Evolutionary conservation across 2,329 filamentous ascomycete species (phyloP).

Genomic region (Chaetothyriales sp.): DNA sequence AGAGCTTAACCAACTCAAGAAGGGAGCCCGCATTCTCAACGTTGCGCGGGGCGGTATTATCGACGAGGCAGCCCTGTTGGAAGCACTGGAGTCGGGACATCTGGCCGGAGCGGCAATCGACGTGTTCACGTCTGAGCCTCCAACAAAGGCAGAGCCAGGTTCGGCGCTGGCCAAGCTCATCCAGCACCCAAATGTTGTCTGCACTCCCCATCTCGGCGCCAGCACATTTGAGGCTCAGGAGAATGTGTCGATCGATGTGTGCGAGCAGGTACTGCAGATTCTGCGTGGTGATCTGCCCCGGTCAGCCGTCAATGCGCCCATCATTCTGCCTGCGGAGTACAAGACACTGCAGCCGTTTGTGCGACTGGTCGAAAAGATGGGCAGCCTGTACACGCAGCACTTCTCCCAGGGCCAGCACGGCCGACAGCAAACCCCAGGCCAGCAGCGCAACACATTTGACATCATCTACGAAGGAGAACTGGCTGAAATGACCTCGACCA

Average conservation of each 20-base stretch:
- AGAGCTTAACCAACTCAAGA: constrained; percentile 58
- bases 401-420: constrained; percentile 29
- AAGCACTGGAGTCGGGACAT: constrained; percentile 52
- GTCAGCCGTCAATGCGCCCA: constrained; percentile 63
- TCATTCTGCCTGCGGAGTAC: constrained; percentile 69
- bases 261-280: constrained; percentile 61
- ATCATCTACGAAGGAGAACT: constrained; percentile 64
- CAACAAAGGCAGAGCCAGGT: constrained; percentile 35
- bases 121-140: constrained; percentile 64
- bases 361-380: constrained; percentile 62
- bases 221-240: constrained; percentile 72
- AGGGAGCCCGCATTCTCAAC: constrained; percentile 58
- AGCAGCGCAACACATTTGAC: constrained; percentile 54
- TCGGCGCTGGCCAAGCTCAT: constrained; percentile 49
- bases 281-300: constrained; percentile 58
- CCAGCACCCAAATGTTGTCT: constrained; percentile 55
- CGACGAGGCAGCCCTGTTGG: constrained; percentile 57
- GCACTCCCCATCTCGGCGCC: constrained; percentile 65
- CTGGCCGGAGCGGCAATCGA: constrained; percentile 67
- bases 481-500: constrained; percentile 55
- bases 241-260: constrained; percentile 70
- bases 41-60: constrained; percentile 68
- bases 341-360: constrained; percentile 64
- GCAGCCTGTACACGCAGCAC: constrained; percentile 63
- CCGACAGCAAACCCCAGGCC: constrained; percentile 1